Conservation (phyloP, 225 moss, liverwort and hornwort species). For the Neckera pumila region DNA sequence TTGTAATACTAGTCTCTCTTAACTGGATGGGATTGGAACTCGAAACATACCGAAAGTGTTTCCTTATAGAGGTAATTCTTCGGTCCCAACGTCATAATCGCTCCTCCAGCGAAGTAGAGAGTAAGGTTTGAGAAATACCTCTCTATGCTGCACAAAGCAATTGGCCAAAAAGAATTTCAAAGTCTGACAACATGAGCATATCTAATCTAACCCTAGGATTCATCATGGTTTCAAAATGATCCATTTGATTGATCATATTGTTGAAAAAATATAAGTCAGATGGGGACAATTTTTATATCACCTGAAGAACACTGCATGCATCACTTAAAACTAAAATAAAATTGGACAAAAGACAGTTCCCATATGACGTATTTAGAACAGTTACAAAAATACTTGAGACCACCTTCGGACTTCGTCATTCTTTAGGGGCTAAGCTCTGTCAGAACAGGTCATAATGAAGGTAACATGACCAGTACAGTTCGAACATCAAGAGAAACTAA, state of each 20-base stretch:
- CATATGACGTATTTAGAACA: background rate
- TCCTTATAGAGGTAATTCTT: constrained; percentile 36
- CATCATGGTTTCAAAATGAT: background rate
- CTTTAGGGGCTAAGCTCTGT: background rate
- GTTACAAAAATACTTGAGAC: background rate
- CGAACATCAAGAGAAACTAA: background rate
- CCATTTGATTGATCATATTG: background rate
- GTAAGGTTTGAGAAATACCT: constrained; percentile 18
- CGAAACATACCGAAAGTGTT: constrained; percentile 7
- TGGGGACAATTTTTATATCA: background rate
- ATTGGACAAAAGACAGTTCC: background rate
- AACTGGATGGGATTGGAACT: background rate
- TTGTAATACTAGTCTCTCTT: background rate
- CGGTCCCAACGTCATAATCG: constrained; percentile 34
- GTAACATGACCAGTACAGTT: background rate
- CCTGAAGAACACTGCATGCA: background rate
- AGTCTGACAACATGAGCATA: background rate
- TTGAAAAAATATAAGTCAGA: background rate
- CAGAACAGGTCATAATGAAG: background rate
- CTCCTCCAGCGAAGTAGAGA: constrained; percentile 36
- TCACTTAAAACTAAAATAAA: background rate
- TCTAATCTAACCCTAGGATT: background rate
- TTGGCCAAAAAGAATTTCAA: background rate
- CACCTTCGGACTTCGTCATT: background rate
- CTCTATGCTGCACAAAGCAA: constrained; percentile 19